phyloP scores from a whole-genome alignment of 768 basidiomycete species.

The Dendrothele bispora region DNA sequence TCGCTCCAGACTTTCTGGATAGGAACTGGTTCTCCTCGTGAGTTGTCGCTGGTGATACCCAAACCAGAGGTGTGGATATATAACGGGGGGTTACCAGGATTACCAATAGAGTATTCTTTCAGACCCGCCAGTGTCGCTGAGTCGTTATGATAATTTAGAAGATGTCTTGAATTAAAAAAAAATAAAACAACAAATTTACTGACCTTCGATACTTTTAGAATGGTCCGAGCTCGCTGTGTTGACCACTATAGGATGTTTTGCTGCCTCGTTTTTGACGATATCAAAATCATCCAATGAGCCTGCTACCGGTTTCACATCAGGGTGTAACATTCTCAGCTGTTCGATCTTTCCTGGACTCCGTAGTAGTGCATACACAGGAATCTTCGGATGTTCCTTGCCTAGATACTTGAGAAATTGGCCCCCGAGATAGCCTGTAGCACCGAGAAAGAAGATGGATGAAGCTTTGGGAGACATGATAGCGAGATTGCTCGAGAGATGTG shows the following conservation, averaged over 20 bases:
- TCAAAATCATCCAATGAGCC: slow-evolving; percentile 36
- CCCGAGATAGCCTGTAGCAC: slow-evolving; percentile 45
- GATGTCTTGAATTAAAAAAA: background rate
- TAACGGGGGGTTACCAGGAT: slow-evolving; percentile 37
- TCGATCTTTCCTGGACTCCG: slow-evolving; percentile 31
- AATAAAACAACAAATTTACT: background rate
- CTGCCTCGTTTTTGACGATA: slow-evolving; percentile 32
- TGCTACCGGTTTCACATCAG: slow-evolving; percentile 33
- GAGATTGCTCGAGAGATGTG: no score
- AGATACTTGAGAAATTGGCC: slow-evolving; percentile 37
- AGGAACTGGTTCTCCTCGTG: slow-evolving; percentile 35
- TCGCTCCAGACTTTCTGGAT: slow-evolving; percentile 34
- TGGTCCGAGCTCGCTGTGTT: slow-evolving; percentile 43
- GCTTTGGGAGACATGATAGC: no score
- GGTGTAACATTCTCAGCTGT: slow-evolving; percentile 30
- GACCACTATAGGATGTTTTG: slow-evolving; percentile 38
- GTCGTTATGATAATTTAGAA: background rate
- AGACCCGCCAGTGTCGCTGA: slow-evolving; percentile 39
- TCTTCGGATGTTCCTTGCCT: slow-evolving; percentile 29
- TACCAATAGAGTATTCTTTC: slow-evolving; percentile 31
- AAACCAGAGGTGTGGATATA: slow-evolving; percentile 45
- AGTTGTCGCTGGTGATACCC: slow-evolving; percentile 39
- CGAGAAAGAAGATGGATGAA: slow-evolving; percentile 38
- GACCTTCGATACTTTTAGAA: slow-evolving; percentile 31
- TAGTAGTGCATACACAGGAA: slow-evolving; percentile 35